Base-by-base conservation (phyloP, 2,329 filamentous ascomycete genomes). In the Aquanectria penicillioides region DNA sequence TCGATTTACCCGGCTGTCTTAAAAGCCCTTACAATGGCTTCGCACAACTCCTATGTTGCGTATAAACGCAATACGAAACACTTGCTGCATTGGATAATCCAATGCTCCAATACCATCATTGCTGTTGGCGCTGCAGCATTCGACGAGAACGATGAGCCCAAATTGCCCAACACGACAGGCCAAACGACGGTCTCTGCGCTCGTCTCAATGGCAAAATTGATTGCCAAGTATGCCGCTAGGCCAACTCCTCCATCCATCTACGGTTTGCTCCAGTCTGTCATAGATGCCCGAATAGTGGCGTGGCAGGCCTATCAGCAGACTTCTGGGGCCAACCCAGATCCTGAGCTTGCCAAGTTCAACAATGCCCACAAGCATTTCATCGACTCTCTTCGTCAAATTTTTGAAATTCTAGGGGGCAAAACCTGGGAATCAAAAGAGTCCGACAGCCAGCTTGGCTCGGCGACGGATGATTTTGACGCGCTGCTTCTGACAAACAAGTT, bases 281-380 rank as follows among this genome's bases (percentile, higher is more conserved):
- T 81, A 12, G 15, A 71, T 10, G 74, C 76, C 5, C 65, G 77
- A 17, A 69, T 68, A 1, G 52, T 67, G 5, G 61, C 65, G 15
- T 66, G 74, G 52, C 46, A 40, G 10, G 51, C 63, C 2, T 81
- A 77, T 49, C 67, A 75, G 37, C 69, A 73, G 44, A 57, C 76
- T 9, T 71, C 70, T 26, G 66, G 68, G 6, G 51, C 65, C 6
- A 71, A 69, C 20, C 68, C 71, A 5, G 75, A 78, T 34, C 71
- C 73, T 5, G 73, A 77, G 7, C 9, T 58, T 4, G 66, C 78
- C 6, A 65, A 77, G 46, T 69, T 65, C 43, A 78, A 73, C 54
- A 81, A 81, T 57, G 59, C 54, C 2, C 78, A 83, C 62, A 76
- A 77, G 38, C 62, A 73, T 31, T 82, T 81, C 60, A 81, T 82